Percentiles rank a stretch among this genome's conserved stretches.
Evolutionary conservation across 202 grass and related monocot genomes (phyloP).

Genomic region (Cymbopogon flexuosus): DNA sequence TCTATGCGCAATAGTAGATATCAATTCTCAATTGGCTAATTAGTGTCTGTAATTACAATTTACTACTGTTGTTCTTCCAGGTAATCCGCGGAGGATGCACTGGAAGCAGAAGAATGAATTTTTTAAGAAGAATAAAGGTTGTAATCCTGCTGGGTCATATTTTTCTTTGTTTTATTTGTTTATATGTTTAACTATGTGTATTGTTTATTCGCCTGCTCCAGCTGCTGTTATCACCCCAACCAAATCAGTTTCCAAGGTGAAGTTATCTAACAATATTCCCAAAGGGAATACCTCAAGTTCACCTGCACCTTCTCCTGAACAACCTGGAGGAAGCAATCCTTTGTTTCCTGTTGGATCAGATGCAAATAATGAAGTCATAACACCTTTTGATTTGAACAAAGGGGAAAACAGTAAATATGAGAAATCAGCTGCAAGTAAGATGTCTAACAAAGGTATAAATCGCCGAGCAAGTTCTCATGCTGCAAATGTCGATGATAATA

Average conservation of each 20-base stretch:
- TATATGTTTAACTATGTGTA: slow-evolving; percentile 20
- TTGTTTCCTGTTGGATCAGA: slow-evolving; percentile 45
- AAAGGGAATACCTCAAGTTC: slow-evolving; percentile 56
- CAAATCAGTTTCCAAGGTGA: slow-evolving; percentile 72
- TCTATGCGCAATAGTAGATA: neutral
- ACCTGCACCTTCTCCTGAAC: slow-evolving; percentile 67
- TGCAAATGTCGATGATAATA: slow-evolving; percentile 47
- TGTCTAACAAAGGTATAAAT: slow-evolving; percentile 44
- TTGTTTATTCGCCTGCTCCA: slow-evolving; percentile 42
- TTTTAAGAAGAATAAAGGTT: slow-evolving; percentile 88
- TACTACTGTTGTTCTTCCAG: slow-evolving; percentile 48
- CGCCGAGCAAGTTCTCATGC: slow-evolving; percentile 32
- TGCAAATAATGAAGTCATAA: slow-evolving; percentile 68
- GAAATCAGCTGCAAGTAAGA: slow-evolving; percentile 51
- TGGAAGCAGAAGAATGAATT: slow-evolving; percentile 82
- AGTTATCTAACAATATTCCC: slow-evolving; percentile 46
- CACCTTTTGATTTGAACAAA: slow-evolving; percentile 61
- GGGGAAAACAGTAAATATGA: slow-evolving; percentile 51
- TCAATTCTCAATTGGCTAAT: slow-evolving; percentile 22
- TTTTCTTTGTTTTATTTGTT: slow-evolving; percentile 24
- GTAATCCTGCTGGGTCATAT: slow-evolving; percentile 23
- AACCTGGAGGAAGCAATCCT: slow-evolving; percentile 52
- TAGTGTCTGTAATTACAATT: slow-evolving; percentile 13
- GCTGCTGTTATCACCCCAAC: slow-evolving; percentile 65
- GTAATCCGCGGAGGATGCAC: slow-evolving; percentile 68